These are phyloP conservation scores for Didymella lethalis DNA, from an alignment of 2,329 filamentous ascomycete species.

Conservation along the genomic window DNA sequence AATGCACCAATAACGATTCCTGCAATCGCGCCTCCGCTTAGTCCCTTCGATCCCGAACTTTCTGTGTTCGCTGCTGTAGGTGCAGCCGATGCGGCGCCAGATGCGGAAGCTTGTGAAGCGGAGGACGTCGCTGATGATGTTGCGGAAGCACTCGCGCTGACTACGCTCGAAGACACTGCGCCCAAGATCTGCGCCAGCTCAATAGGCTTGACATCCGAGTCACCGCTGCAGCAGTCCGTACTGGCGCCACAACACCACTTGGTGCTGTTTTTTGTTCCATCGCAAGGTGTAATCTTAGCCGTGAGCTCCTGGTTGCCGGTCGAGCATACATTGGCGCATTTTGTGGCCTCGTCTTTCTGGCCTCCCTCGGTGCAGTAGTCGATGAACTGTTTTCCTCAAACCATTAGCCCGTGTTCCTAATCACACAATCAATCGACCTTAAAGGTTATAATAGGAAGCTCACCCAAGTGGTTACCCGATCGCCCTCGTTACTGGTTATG, in stretches of 20 bases:
- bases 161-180: conserved; percentile 9
- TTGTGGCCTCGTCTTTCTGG: background rate
- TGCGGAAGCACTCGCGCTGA: background rate
- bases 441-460: background rate
- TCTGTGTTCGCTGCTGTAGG: background rate
- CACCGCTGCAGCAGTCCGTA: conserved; percentile 8
- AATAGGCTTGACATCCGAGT: background rate
- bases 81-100: background rate
- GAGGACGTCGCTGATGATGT: conserved; percentile 1
- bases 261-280: conserved; percentile 13
- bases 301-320: conserved; percentile 10
- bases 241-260: conserved; percentile 11
- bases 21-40: conserved; percentile 11
- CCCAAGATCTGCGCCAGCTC: conserved; percentile 9
- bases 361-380: conserved; percentile 13
- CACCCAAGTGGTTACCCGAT: conserved; percentile 11
- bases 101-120: background rate
- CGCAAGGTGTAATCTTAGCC: conserved; percentile 11
- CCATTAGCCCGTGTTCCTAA: background rate
- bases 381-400: conserved; percentile 1
- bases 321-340: conserved; percentile 11
- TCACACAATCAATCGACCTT: too few relatives aligned
- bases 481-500: conserved; percentile 8
- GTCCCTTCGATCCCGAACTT: background rate
- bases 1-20: conserved; percentile 11